Percentiles rank a stretch among this genome's conserved stretches.
phyloP scores from a whole-genome alignment of 441 rosid species.

The Eutrema salsugineum region DNA sequence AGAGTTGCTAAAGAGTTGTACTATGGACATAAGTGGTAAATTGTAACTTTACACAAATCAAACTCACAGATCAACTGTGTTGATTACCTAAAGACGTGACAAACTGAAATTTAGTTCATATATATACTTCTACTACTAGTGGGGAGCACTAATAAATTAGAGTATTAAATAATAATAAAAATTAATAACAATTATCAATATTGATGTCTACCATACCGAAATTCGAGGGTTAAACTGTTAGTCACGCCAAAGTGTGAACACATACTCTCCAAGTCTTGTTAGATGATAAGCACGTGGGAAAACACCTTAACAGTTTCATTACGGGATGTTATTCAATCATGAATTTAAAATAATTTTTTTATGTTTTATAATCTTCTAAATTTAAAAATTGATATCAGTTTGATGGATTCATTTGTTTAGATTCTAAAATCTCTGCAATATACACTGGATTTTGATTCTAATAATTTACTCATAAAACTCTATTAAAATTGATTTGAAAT shows the following conservation, averaged over 20 bases:
- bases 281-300: constrained; percentile 26
- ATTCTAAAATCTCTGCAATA: no score
- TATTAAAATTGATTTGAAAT: no score
- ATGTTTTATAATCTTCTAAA: no score
- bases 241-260: constrained; percentile 18
- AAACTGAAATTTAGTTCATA: not conserved
- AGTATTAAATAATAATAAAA: not conserved
- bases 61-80: not conserved
- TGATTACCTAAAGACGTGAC: not conserved
- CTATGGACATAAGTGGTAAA: not conserved
- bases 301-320: constrained; percentile 13
- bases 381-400: no score
- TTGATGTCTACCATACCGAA: not conserved
- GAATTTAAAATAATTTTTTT: no score
- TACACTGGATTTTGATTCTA: no score
- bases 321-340: no score
- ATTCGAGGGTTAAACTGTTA: not conserved
- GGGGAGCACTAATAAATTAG: not conserved
- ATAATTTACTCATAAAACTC: no score
- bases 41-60: not conserved
- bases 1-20: not conserved
- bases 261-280: not conserved
- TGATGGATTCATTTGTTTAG: no score
- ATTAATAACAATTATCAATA: not conserved
- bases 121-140: not conserved